Evolutionary conservation across 352 stramenopile genomes (phyloP), one percentile per base, ranked within the genome.

Genomic region (Peronospora belbahrii): DNA sequence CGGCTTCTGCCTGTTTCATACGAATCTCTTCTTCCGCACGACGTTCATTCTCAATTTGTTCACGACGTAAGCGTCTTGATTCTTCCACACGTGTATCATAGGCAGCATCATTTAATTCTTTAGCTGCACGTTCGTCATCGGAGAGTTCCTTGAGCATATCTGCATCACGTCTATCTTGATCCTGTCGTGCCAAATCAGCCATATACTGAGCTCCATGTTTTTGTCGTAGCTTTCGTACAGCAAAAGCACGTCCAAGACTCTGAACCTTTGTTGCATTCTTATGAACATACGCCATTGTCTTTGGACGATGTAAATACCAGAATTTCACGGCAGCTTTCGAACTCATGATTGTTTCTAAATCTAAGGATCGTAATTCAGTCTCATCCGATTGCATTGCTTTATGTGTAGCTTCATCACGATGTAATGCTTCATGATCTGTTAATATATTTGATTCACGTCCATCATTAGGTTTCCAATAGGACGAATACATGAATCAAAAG

Each of bases 231-330:
- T 73, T 70, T 19, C 81, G 75, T 36, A 93, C 76, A 32, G 81
- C 81, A 51, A 77, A 93, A 15, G 81, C 74, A 35, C 81, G 81
- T 0, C 75, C 81, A 15, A 93, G 38, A 30, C 62, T 83, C 62
- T 93, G 81, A 39, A 93, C 86, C 62, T 90, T 90, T 41, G 79
- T 88, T 10, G 78, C 81, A 56, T 93, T 93, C 70, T 82, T 86
- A 66, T 93, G 81, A 27, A 93, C 81, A 50, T 88, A 90, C 46
- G 85, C 74, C 81, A 93, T 93, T 13, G 81, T 93, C 65, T 93
- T 93, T 35, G 81, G 81, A 11, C 81, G 81, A 43, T 93, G 81
- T 19, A 93, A 54, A 53, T 93, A 93, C 81, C 81, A 93, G 56
- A 85, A 93, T 72, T 93, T 93, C 63, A 93, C 81, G 33, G 76